Conservation (phyloP, 176 grass and related monocot genomes). For the Themeda triandra region DNA sequence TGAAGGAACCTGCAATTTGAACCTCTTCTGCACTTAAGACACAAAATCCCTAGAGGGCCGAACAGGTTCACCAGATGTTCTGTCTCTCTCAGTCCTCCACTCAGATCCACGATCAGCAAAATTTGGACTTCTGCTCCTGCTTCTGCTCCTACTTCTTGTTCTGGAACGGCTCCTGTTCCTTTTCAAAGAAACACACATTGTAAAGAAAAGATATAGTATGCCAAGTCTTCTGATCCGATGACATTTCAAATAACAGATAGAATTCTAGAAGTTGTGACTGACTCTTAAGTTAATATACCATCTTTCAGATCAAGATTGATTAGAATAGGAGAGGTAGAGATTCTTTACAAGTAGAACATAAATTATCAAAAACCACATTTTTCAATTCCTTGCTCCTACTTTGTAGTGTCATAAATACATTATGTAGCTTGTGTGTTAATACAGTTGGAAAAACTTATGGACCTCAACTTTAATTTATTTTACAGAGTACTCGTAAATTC, state of each 20-base stretch:
- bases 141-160: conserved; percentile 52
- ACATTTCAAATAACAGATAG: conserved; percentile 14
- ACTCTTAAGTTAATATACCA: too few relatives aligned
- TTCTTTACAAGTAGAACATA: conserved; percentile 9
- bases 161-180: conserved; percentile 62
- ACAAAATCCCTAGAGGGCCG: conserved; percentile 80
- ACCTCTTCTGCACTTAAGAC: conserved; percentile 75
- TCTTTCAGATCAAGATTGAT: conserved; percentile 16
- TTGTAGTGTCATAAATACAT: neutral
- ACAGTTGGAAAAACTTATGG: conserved; percentile 7
- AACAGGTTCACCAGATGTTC: conserved; percentile 44
- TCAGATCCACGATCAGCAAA: conserved; percentile 54
- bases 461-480: conserved; percentile 15
- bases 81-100: conserved; percentile 52
- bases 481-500: neutral
- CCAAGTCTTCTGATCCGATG: conserved; percentile 10
- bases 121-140: conserved; percentile 71
- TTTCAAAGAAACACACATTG: conserved; percentile 29
- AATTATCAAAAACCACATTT: neutral
- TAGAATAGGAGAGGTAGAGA: neutral
- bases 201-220: conserved; percentile 26
- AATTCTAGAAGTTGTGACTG: conserved; percentile 19
- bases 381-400: neutral
- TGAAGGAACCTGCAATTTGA: conserved; percentile 74
- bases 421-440: neutral